Base-by-base conservation (phyloP, 2,329 filamentous ascomycete genomes). In the Talaromyces sp. region DNA sequence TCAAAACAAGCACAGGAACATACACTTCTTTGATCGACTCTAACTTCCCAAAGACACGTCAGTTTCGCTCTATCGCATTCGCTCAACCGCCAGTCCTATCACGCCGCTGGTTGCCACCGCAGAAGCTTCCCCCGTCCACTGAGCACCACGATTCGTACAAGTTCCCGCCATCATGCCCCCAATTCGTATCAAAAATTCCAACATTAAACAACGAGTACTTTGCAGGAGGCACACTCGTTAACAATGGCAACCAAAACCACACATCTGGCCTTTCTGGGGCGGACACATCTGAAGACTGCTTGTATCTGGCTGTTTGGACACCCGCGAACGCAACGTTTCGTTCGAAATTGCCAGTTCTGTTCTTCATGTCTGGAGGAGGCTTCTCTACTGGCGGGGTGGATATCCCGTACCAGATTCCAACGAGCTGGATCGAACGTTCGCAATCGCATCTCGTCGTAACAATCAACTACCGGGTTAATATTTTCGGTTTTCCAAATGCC, bases 231-330 rank as follows among this genome's bases (percentile, higher is more conserved):
- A 47, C 47, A 11, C 47, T 58, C 15, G 49, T 58, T n/a, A 49
- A 32, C 25, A 44, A 44, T 51, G 56, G 56, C 6, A 33, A 58
- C 10, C 28, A 55, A 22, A 33, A 30, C 0, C 68, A 73, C 25
- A 62, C 60, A 39, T 59, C 59, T 56, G 66, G 64, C 0, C 59
- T 64, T 4, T 60, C 63, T 17, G 64, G 64, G 8, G 63, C 63
- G 62, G 66, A 68, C 13, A 66, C 69, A 1, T 58, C 56, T 17
- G 79, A 81, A 63, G 78, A 80, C 55, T 82, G 79, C 51, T 64
- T 81, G 36, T 74, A 71, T 2, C 64, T 79, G 9, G 77, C 74
- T 55, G 65, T 81, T 1, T 81, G 78, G 78, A 70, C 77, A 2
- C 78, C 78, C 8, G 63, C 68, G 8, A 66, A 66, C 1, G 67